Evolutionary conservation across 179 eudicot species (phyloP), one percentile per base, ranked within the genome.

Genomic region (Beta macrorhiza): DNA sequence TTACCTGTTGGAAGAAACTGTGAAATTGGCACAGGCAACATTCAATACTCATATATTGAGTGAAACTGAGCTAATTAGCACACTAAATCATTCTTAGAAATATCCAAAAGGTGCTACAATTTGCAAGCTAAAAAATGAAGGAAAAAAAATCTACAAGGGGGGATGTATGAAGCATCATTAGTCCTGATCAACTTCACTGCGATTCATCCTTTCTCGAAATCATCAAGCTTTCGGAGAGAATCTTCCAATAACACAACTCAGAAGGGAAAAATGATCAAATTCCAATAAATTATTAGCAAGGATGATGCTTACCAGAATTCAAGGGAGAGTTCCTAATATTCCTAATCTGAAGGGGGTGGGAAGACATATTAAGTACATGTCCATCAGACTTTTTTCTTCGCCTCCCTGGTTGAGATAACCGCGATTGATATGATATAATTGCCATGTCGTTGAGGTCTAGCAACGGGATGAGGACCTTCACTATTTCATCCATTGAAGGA

Each of bases 361-460:
- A 67, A 49, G 82, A 82, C 57, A 87, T 37, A 73, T 88, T 91
- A 78, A 88, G 91, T 55, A 74, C 82, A 83, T 82, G 75, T 29
- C 84, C 90, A 47, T 90, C 97, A 3, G 84, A 81, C 75, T 90
- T 90, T 89, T 86, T 94, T 85, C 91, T 91, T 51, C 93, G 91
- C 82, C 93, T 90, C 22, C 89, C 91, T 47, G 85, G 87, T 74
- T 93, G 98, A 72, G 95, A 89, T 57, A 88, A 72, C 12, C 94
- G 92, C 32, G 91, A 82, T 62, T 93, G 98, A 72, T 88, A 89
- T n/a, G 92, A 84, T 65, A 88, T 78, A 78, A 92, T 89, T 19
- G 97, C 97, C 78, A 92, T 85, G 82, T 95, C 98, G 16, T 91
- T 90, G 61, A 95, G 89, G 47, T 91, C 97, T 80, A 90, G 93